Conservation (phyloP, 2,329 filamentous ascomycete genomes). For the Onygena corvina region DNA sequence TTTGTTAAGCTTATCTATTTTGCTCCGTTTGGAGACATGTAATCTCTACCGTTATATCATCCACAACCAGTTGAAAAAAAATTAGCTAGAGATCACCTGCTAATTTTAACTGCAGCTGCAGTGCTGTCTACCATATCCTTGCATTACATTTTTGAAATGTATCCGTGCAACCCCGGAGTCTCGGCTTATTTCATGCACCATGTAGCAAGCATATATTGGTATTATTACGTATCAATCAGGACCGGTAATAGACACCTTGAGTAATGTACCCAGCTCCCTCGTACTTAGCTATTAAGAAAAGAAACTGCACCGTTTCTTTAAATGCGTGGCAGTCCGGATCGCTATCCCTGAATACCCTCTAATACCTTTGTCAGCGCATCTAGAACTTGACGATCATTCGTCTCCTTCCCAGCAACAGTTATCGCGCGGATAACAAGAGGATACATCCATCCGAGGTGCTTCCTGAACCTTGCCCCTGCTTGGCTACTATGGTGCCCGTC, state of each 20-base stretch:
- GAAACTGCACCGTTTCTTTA: background rate
- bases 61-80: no score
- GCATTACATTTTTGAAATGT: background rate
- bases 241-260: background rate
- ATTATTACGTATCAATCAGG: background rate
- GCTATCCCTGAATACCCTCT: conserved; percentile 24
- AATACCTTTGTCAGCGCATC: conserved; percentile 48
- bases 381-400: conserved; percentile 28
- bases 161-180: background rate
- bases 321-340: background rate
- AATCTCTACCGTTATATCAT: no score
- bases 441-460: conserved; percentile 71
- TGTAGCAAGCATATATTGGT: conserved; percentile 2
- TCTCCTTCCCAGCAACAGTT: conserved; percentile 31
- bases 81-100: background rate
- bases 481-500: background rate
- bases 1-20: background rate
- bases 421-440: conserved; percentile 46
- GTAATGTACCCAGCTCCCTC: background rate
- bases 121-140: no score
- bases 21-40: background rate
- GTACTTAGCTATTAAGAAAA: background rate
- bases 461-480: conserved; percentile 39
- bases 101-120: background rate
- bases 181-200: background rate